Evolutionary conservation across 345 rosid genomes (phyloP), one percentile per base, ranked within the genome.

Genomic region (Acer saccharum): DNA sequence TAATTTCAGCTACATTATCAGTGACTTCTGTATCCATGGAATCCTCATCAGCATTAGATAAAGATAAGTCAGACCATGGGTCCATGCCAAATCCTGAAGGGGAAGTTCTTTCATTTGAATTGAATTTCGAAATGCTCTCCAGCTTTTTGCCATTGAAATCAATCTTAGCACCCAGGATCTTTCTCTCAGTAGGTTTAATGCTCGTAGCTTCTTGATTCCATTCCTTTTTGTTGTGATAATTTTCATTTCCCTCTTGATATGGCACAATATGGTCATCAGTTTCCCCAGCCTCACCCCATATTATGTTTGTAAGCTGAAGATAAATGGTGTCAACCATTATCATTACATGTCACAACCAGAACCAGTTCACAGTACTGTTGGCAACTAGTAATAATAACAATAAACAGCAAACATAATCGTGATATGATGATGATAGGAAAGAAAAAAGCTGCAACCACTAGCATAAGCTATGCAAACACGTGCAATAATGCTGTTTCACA

Each of bases 221-320:
- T 79, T 80, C 91, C 84, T 87, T 89, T 80, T 82, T 88, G 75
- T 78, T 78, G 77, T 69, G 69, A 77, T 85, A 76, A 68, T 81
- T 87, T 82, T 89, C 92, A 72, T 63, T 83, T 78, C 73, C 82
- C 63, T 75, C 88, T 72, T 75, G 90, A 83, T 78, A 88, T 65
- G 99, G 97, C 81, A 96, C 95, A 65, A 91, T 85, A 88, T 88
- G 93, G 80, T 93, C 97, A 70, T 85, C 97, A 66, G 83, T 80
- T 78, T 89, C 88, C 64, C 85, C 89, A 76, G 84, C 86, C 88
- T 89, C 93, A 81, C 85, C 92, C 98, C 98, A 94, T 97, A 91
- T 86, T 85, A 97, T 97, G 83, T 88, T 89, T 14, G 87, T 81
- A 74, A 94, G 84, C 99, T 97, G 91, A 84, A 81, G 85, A 84